phyloP scores from a whole-genome alignment of 768 basidiomycete species.

The Holtermannia corniformis region DNA sequence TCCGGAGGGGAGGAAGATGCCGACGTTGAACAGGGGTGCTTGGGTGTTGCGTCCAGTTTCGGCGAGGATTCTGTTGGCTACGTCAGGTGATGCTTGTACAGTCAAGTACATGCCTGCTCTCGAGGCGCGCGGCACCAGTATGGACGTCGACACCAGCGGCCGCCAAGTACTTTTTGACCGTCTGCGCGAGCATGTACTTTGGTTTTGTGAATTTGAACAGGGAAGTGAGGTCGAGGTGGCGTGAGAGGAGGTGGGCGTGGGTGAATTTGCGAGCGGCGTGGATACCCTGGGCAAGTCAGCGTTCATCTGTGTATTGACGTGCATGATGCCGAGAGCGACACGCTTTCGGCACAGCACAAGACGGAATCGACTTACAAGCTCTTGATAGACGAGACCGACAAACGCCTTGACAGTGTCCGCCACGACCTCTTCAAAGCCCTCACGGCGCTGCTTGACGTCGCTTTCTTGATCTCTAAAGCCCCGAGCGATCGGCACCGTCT shows the following conservation, averaged over 20 bases:
- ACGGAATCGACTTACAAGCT: slow-evolving; percentile 50
- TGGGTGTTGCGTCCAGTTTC: slow-evolving; percentile 87
- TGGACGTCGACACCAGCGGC: slow-evolving; percentile 46
- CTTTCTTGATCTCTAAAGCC: slow-evolving; percentile 34
- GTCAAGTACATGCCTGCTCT: slow-evolving; percentile 48
- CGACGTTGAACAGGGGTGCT: slow-evolving; percentile 91
- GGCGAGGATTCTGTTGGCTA: slow-evolving; percentile 51
- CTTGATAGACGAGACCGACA: slow-evolving; percentile 78
- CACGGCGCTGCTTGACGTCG: slow-evolving; percentile 6
- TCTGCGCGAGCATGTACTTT: slow-evolving; percentile 63
- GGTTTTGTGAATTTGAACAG: slow-evolving; percentile 78
- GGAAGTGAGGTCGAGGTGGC: slow-evolving; percentile 66
- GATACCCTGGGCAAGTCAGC: slow-evolving; percentile 45
- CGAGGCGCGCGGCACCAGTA: slow-evolving; percentile 10
- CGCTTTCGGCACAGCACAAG: too few species aligned
- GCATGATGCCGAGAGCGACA: background rate
- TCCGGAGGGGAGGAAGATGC: slow-evolving; percentile 70
- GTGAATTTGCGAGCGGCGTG: slow-evolving; percentile 77
- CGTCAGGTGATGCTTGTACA: background rate
- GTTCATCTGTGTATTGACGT: background rate
- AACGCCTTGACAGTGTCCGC: slow-evolving; percentile 78
- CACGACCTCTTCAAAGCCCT: slow-evolving; percentile 67
- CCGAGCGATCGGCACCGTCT: slow-evolving; percentile 17
- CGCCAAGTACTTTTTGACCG: slow-evolving; percentile 57
- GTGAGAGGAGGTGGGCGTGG: slow-evolving; percentile 76